Percentiles rank a stretch among this genome's conserved stretches.
Evolutionary conservation across 768 basidiomycete genomes (phyloP).

Genomic region (Termitomyces heimii): DNA sequence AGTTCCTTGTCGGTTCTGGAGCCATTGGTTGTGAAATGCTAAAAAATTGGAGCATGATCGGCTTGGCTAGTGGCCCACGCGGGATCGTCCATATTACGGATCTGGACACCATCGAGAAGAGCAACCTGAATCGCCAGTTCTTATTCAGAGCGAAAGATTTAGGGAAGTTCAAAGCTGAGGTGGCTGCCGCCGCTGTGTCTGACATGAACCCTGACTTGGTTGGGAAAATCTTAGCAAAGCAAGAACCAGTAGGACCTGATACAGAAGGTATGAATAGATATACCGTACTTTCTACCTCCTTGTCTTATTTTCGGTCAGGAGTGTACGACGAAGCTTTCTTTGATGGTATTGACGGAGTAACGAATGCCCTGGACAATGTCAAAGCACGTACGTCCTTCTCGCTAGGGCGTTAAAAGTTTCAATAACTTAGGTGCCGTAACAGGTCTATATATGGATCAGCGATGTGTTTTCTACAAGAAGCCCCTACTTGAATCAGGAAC

Average conservation of each 20-base stretch:
- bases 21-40: constrained; percentile 99
- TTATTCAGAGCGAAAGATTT: constrained; percentile 94
- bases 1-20: constrained; percentile 98
- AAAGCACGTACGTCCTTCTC: constrained; percentile 68
- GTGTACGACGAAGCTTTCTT: constrained; percentile 90
- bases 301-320: constrained; percentile 53
- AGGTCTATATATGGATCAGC: constrained; percentile 98
- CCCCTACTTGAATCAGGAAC: constrained; percentile 97
- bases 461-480: constrained; percentile 95
- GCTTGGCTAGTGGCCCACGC: constrained; percentile 72
- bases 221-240: constrained; percentile 82
- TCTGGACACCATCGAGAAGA: constrained; percentile 98
- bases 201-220: constrained; percentile 94
- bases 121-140: constrained; percentile 97
- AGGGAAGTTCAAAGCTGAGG: constrained; percentile 95
- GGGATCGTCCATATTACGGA: constrained; percentile 93
- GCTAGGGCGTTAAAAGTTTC: not conserved
- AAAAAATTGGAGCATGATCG: constrained; percentile 99
- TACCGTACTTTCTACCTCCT: not conserved
- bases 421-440: constrained; percentile 1
- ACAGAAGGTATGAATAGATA: constrained; percentile 70
- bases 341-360: constrained; percentile 82
- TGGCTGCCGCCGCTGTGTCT: constrained; percentile 82
- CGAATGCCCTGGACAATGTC: constrained; percentile 96
- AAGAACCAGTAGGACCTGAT: constrained; percentile 88